Conservation (phyloP, 306 rosid species). For the Acacia acuminata region DNA sequence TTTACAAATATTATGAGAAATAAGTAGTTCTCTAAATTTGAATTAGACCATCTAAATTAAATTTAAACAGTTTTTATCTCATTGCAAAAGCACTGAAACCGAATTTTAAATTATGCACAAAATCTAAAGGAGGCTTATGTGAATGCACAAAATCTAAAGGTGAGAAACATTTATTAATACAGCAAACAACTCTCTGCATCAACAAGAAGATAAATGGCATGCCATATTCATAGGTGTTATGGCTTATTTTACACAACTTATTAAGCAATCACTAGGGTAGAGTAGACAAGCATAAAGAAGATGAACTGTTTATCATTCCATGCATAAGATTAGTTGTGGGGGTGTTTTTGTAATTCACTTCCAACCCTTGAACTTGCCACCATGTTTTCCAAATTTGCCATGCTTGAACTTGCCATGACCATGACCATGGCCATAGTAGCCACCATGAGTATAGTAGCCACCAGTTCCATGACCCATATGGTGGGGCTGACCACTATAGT, state of each 20-base stretch:
- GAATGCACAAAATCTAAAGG: not conserved
- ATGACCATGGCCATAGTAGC: not conserved
- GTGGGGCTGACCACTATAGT: not conserved
- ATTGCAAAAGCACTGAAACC: not conserved
- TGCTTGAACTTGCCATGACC: not conserved
- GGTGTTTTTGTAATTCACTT: not conserved
- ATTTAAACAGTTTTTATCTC: not conserved
- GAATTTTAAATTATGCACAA: too few species aligned
- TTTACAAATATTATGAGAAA: not conserved
- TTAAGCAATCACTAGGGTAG: not conserved
- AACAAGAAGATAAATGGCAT: not conserved
- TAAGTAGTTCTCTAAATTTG: not conserved
- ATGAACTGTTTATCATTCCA: not conserved
- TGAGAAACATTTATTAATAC: not conserved
- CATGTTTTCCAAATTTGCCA: not conserved
- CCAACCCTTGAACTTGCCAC: constrained; percentile 13
- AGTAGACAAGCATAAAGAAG: not conserved
- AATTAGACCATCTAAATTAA: not conserved
- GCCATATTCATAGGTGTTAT: not conserved
- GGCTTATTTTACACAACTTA: not conserved
- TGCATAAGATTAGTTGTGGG: not conserved
- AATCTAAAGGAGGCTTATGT: not conserved
- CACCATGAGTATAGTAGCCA: not conserved
- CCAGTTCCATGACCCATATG: not conserved
- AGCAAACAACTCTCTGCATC: not conserved